Evolutionary conservation across 2,329 filamentous ascomycete genomes (phyloP), one percentile per base, ranked within the genome.

Genomic region (Gremmenia infestans): DNA sequence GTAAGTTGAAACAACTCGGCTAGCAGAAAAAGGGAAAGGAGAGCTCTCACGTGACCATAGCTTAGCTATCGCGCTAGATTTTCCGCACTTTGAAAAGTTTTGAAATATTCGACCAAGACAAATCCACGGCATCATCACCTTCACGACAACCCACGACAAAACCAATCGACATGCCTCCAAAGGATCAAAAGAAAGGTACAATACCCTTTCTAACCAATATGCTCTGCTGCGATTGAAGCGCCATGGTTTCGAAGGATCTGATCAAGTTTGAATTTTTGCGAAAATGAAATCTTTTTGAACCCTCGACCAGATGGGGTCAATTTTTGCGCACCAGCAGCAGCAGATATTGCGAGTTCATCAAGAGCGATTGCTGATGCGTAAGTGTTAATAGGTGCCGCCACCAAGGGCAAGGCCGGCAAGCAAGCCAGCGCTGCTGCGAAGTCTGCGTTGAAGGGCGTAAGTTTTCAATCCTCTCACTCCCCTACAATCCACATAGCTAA

Each of bases 361-460:
- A 84, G 83, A 77, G 83, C 83, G 83, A 85, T 84, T 87, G 83
- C 83, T 87, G 82, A 86, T 86, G 81, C 78, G 72, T 76, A 70
- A 77, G 75, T 68, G 72, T 68, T 67, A 59, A 76, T 72, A 86
- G 82, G 79, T 76, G 77, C 74, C 68, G 74, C 76, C 71, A 73
- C 72, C 62, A 76, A 76, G 70, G 77, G 79, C 68, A 85, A 83
- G 78, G 81, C 81, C 72, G 73, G 79, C 76, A 94, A 94, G 84
- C 87, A 96, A 85, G 94, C 94, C 79, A 88, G 86, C 72, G 86
- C 87, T 74, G 94, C 94, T 76, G 89, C 94, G 72, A 97, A 99
- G 85, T 89, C 94, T 76, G 89, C 91, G 73, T 87, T 97, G 72
- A 91, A 91, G 81, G 93, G 92, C 77, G 91, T 96, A 91, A 82